A percentile compares a stretch with the other conserved stretches of the same genome.
phyloP scores from a whole-genome alignment of 345 rosid genomes.

The Nasturtium officinale region DNA sequence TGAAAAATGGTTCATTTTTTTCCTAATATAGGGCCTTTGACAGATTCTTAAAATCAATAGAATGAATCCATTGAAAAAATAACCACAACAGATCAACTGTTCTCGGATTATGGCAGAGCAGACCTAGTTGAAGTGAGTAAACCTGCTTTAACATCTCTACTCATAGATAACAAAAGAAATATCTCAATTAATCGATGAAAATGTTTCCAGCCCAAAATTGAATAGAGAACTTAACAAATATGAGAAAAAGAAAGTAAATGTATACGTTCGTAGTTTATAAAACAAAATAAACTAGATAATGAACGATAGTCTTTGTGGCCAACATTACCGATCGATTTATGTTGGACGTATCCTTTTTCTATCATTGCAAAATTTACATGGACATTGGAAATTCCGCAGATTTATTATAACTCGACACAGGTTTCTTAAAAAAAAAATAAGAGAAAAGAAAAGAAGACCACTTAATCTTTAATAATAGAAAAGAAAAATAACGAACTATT shows the following conservation, averaged over 20 bases:
- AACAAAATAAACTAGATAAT: background rate
- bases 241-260: background rate
- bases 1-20: no score
- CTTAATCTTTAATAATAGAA: background rate
- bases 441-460: background rate
- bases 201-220: background rate
- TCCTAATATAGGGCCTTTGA: background rate
- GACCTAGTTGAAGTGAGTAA: background rate
- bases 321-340: conserved; percentile 11
- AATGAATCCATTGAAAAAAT: no score
- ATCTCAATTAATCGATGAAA: background rate
- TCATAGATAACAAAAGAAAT: background rate
- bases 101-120: background rate
- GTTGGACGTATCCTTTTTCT: conserved; percentile 11
- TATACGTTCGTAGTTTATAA: background rate
- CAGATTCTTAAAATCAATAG: background rate
- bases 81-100: background rate
- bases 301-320: background rate
- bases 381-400: conserved; percentile 30
- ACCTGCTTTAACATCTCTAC: background rate
- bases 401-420: background rate
- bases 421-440: background rate
- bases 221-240: background rate
- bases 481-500: background rate
- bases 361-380: conserved; percentile 31